Base-by-base conservation (phyloP, 768 basidiomycete genomes). In the Leccinum subgranulosum region DNA sequence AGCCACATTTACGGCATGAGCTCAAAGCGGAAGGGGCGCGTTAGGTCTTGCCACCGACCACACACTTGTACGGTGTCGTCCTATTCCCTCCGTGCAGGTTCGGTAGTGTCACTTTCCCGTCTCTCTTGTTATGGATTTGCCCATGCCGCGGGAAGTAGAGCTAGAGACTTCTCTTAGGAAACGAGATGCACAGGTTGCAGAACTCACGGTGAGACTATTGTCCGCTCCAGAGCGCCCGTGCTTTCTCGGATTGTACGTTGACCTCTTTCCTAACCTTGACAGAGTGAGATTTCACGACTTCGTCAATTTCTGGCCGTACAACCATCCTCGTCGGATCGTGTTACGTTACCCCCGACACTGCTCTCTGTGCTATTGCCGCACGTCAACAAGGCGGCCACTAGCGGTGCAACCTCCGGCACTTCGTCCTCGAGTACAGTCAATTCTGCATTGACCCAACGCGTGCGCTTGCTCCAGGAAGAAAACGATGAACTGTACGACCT, bases 401-500 rank as follows among this genome's bases (percentile, higher is more conserved):
- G 60, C 27, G 63, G 69, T 64, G 60, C 63, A 49, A 57, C 69
- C 57, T 60, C 66, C 50, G 60, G 73, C 31, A 71, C 75, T 23
- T 77, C 77, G 25, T 59, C 63, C 51, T 75, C 79, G 11, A 81
- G 78, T 60, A 87, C 87, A 1, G 86, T 89, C 31, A 75, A 82
- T 39, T 77, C 84, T n/a, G 91, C 91, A 0, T 79, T 94, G 56
- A 87, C 83, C 0, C 90, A 92, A 66, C 79, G 89, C 49, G 81
- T 83, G 27, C 83, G 83, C 49, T 71, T 86, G 17, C 75, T 94
- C 10, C 92, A 94, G 68, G 87, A 92, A 55, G 92, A 94, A 71
- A 94, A 94, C 58, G 90, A 94, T 62, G 92, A 94, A 61, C 71
- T 94, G 17, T 94, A 93, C 68, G 82, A 85, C 50, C 74, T 93